phyloP scores from a whole-genome alignment of 768 basidiomycete species.

The Auricularia heimuer region DNA sequence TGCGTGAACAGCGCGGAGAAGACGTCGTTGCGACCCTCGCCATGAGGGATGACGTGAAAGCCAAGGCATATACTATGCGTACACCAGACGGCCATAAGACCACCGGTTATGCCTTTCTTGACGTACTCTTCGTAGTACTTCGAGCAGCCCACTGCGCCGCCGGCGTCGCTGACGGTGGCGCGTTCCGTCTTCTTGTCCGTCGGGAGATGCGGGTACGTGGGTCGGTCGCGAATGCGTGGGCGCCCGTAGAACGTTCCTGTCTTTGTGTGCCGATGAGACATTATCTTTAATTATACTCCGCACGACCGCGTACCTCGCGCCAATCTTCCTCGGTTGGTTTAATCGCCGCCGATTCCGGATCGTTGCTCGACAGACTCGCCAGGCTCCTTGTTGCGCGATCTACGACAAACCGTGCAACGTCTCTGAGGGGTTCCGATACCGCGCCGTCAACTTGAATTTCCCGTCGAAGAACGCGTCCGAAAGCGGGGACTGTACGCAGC shows the following conservation, averaged over 20 bases:
- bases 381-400: background rate
- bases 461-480: background rate
- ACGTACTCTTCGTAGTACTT: background rate
- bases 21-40: conserved; percentile 30
- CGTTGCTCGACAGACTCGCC: background rate
- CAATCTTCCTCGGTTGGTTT: background rate
- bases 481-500: background rate
- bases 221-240: background rate
- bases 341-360: background rate
- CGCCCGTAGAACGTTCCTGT: background rate
- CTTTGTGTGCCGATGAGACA: background rate
- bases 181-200: background rate
- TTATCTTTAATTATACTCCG: background rate
- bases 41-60: conserved; percentile 20
- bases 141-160: background rate
- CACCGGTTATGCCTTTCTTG: background rate
- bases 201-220: background rate
- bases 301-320: background rate
- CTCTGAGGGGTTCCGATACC: background rate
- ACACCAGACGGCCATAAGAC: background rate
- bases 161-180: background rate
- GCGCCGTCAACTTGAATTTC: background rate
- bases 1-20: conserved; percentile 29
- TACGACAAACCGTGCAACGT: background rate
- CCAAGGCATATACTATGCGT: background rate